A percentile compares a stretch with the other conserved stretches of the same genome.
These are phyloP conservation scores for Xylariales sp. DNA, from an alignment of 2,329 filamentous ascomycete species.

Conservation along the genomic window DNA sequence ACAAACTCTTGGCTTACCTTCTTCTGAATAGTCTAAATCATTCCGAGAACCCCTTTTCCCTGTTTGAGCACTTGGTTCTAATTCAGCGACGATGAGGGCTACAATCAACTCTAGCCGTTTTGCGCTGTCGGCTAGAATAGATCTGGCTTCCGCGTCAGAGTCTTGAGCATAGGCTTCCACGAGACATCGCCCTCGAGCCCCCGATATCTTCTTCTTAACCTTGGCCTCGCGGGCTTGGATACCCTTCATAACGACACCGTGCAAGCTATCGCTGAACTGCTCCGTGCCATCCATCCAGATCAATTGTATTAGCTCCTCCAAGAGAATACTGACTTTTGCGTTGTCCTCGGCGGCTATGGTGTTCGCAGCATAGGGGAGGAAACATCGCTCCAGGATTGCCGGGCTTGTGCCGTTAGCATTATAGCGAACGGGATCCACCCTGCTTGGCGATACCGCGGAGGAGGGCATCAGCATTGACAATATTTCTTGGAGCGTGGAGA, in stretches of 20 bases:
- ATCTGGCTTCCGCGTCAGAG: constrained; percentile 36
- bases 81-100: constrained; percentile 24
- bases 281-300: constrained; percentile 33
- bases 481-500: constrained; percentile 39
- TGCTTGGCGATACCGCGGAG: constrained; percentile 34
- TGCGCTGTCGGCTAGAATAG: constrained; percentile 39
- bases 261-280: constrained; percentile 30
- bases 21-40: no score
- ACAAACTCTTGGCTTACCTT: no score
- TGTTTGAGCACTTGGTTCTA: constrained; percentile 11
- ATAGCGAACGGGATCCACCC: constrained; percentile 31
- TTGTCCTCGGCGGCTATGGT: constrained; percentile 61
- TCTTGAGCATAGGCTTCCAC: constrained; percentile 16
- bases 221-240: constrained; percentile 45
- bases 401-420: constrained; percentile 34
- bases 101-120: constrained; percentile 36
- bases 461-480: constrained; percentile 42
- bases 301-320: constrained; percentile 61
- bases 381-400: constrained; percentile 51
- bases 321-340: constrained; percentile 63
- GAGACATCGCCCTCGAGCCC: constrained; percentile 21
- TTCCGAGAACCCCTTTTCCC: constrained; percentile 13
- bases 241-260: constrained; percentile 37
- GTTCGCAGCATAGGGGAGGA: constrained; percentile 62
- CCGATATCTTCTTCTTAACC: constrained; percentile 33